These are phyloP conservation scores for Pneumocystis oryctolagi DNA, from an alignment of 1,139 yeast genomes.

Conservation along the genomic window DNA sequence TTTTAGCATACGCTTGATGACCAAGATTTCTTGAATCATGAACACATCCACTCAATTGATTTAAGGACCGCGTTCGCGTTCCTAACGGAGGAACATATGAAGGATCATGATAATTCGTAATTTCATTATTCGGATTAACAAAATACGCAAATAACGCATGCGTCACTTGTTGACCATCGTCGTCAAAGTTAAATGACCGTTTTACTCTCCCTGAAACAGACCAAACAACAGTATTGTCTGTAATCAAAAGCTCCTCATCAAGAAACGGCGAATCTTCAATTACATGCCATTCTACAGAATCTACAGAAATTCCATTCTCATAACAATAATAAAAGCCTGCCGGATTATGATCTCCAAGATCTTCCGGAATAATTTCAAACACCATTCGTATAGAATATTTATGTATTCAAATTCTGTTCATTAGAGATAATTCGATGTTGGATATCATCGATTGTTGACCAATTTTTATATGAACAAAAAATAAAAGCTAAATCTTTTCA, in stretches of 20 bases:
- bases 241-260: constrained; percentile 8
- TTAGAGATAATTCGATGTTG: neutral
- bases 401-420: neutral
- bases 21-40: constrained; percentile 7
- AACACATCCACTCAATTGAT: constrained; percentile 1
- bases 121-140: constrained; percentile 3
- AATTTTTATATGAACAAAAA: too few relatives aligned
- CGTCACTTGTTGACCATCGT: constrained; percentile 6
- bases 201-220: constrained; percentile 3
- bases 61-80: neutral
- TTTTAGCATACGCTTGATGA: neutral
- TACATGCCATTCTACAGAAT: neutral
- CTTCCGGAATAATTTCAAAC: neutral
- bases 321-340: neutral
- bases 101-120: neutral
- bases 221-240: constrained; percentile 6
- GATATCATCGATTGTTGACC: neutral
- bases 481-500: neutral
- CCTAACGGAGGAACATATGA: neutral
- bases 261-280: neutral
- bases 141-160: constrained; percentile 10
- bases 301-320: neutral
- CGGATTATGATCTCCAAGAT: neutral
- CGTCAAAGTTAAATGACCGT: constrained; percentile 5
- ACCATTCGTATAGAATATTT: neutral